Conservation (phyloP, 352 stramenopile species). For the Pythium pyrilobum region DNA sequence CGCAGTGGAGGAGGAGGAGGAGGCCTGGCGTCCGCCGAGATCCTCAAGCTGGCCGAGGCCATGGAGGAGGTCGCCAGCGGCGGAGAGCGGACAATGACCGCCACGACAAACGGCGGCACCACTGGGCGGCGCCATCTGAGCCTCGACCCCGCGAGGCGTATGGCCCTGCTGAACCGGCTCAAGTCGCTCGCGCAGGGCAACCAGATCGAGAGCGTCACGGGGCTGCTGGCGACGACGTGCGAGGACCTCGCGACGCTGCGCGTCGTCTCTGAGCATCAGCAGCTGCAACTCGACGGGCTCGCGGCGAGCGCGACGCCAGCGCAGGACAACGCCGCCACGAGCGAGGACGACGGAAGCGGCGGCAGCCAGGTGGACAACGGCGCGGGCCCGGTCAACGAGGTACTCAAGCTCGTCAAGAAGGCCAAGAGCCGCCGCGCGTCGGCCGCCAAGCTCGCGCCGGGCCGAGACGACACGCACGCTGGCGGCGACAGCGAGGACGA, state of each 20-base stretch:
- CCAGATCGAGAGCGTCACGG: constrained; percentile 23
- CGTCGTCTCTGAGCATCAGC: constrained; percentile 21
- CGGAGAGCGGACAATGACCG: background rate
- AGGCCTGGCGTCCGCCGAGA: constrained; percentile 19
- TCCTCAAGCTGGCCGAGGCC: constrained; percentile 55
- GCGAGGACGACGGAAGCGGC: constrained; percentile 12
- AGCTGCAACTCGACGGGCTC: constrained; percentile 22
- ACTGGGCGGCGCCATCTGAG: constrained; percentile 21
- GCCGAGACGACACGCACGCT: background rate
- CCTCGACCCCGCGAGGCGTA: constrained; percentile 23
- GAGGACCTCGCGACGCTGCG: constrained; percentile 21
- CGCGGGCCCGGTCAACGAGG: constrained; percentile 16
- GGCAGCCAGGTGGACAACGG: constrained; percentile 7
- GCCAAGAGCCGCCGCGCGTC: constrained; percentile 40
- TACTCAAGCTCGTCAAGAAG: constrained; percentile 36
- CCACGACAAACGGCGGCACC: background rate
- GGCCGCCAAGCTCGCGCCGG: constrained; percentile 5
- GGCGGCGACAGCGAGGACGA: constrained; percentile 18
- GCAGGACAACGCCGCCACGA: background rate
- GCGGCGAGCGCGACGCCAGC: constrained; percentile 1
- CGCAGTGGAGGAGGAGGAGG: constrained; percentile 7
- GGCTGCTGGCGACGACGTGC: constrained; percentile 15
- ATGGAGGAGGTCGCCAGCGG: constrained; percentile 21
- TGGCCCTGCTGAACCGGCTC: constrained; percentile 33
- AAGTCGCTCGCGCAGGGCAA: constrained; percentile 31